Base-by-base conservation (phyloP, 768 basidiomycete species). In the Rhizopogon roseolus region DNA sequence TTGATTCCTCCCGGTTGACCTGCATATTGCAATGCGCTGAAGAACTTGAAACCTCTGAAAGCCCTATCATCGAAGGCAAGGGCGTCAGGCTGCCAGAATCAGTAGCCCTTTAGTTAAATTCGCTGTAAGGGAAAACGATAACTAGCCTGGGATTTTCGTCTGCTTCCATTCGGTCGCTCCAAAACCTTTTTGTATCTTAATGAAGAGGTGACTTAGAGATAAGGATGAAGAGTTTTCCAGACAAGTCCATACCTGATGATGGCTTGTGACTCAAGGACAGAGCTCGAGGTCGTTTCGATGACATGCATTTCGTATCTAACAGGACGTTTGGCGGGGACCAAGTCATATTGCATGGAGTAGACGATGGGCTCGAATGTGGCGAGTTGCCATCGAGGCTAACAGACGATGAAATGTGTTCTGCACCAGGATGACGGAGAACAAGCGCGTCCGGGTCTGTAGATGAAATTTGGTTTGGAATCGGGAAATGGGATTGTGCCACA, bases 151-250 rank as follows among this genome's bases (percentile, higher is more conserved):
- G 36, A 22, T 48, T 45, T 48, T 46, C 36, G 37, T 41, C 53
- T 54, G 49, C 50, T 42, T 52, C 36, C 60, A 43, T 48, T 53
- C 34, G 54, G 29, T 42, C 63, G 34, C 53, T 61, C 72, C 68
- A 71, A 22, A 62, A 61, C 55, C 59, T 40, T 64, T 60, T 11
- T 54, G 27, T 56, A 62, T 64, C 14, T 58, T 54, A 41, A 63
- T 64, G 19, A n/a, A 42, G 56, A 48, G 64, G 63, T 7, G 58
- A 29, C 48, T 70, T 64, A 25, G 65, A 62, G 45, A 73, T 69
- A 19, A 73, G 71, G 22, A 71, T 68, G 49, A 74, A 73, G 55
- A 74, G 69, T 14, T 63, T 62, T 34, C 73, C 70, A 11, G 64
- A 64, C 73, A 71, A 74, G 28, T 64, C 62, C 28, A 37, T 27